Evolutionary conservation across 768 basidiomycete genomes (phyloP).

Genomic region (Neoboletus brunneissimus): DNA sequence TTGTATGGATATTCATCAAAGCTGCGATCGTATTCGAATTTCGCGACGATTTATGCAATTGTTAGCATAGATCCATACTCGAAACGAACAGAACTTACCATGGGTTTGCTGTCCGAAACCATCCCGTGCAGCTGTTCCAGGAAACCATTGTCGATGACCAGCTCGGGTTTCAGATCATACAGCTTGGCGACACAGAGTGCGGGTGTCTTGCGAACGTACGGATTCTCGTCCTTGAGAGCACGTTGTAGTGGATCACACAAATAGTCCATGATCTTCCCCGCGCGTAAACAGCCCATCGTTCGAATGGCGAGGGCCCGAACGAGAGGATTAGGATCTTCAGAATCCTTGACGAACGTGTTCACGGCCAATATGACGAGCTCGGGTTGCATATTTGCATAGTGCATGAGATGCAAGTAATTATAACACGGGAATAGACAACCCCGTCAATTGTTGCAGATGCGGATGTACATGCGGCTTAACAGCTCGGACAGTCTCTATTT

Average conservation of each 20-base stretch:
- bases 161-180: constrained; percentile 93
- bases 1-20: constrained; percentile 84
- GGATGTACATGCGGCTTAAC: too few species aligned
- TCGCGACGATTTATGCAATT: constrained; percentile 80
- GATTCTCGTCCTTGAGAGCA: constrained; percentile 91
- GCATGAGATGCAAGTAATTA: constrained; percentile 99
- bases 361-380: constrained; percentile 99
- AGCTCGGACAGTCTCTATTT: too few species aligned
- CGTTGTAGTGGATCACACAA: constrained; percentile 93
- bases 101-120: constrained; percentile 94
- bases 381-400: constrained; percentile 98
- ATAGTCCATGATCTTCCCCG: constrained; percentile 99
- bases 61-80: not conserved
- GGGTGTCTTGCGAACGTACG: constrained; percentile 97
- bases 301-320: constrained; percentile 95
- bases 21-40: constrained; percentile 96
- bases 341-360: constrained; percentile 98
- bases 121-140: constrained; percentile 85
- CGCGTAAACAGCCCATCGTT: constrained; percentile 95
- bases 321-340: constrained; percentile 94
- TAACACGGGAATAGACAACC: too few species aligned
- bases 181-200: constrained; percentile 96
- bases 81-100: constrained; percentile 53
- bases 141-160: constrained; percentile 95
- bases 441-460: too few species aligned